Evolutionary conservation across 495 filamentous ascomycete species (phyloP), one percentile per base, ranked within the genome.

Genomic region (Cenococcum geophilum): DNA sequence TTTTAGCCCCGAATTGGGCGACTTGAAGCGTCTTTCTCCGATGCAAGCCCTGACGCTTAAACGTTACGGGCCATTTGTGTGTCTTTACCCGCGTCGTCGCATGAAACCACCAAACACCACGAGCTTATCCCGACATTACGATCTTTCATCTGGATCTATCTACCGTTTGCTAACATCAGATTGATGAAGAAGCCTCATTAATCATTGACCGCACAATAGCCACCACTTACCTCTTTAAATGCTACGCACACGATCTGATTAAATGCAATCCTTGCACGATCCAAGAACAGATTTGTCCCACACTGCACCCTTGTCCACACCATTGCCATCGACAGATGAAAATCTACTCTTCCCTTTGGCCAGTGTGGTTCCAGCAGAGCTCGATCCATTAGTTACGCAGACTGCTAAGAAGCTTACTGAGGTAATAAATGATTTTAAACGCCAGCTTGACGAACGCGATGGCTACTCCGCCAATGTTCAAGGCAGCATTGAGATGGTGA

Each of bases 371-470:
- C 4, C 45, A 16, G 16, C 54, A 6, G 52, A 40, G 25, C 18
- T 62, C 16, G 59, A 59, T 23, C 64, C 59, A 3, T 55, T 63
- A 9, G 36, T 63, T 16, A 34, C 23, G 18, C 55, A 52, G 23
- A 42, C 55, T 3, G 55, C 59, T 12, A 35, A 55, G 49, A 59
- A 36, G 43, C 23, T 62, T n/a, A 52, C 59, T 12, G 49, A 37
- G 11, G 59, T 47, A 14, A 57, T 66, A 18, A 63, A 66, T 51
- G 50, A 56, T 59, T 63, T 66, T 48, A 59, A 66, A 49, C 59
- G 51, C 40, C 40, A 55, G 52, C 64, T 66, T 32, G 57, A 66
- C 43, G n/a, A 36, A 20, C 64, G 64, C 55, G 55, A 66, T 37
- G 48, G 59, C 50, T 40, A 21, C 20, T 62, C 43, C 32, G 63